Percentiles rank a stretch among this genome's conserved stretches.
Conservation (phyloP, 208 protist genomes). For the Angomonas ambiguus region DNA sequence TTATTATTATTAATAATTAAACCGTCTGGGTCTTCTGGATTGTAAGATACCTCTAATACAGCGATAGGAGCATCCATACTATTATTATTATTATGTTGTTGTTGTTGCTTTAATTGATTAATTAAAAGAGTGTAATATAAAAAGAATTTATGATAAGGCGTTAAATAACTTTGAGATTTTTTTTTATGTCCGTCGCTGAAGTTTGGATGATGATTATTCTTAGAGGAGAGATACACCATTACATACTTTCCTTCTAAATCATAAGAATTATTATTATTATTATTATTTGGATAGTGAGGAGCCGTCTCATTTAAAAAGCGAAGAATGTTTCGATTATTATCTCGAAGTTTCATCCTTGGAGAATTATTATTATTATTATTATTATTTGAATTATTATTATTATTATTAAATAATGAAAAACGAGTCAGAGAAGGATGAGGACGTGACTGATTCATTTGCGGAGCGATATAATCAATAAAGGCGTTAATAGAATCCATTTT, state of each 20-base stretch:
- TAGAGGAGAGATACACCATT: background rate
- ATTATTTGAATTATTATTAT: too few species aligned
- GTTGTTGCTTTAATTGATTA: background rate
- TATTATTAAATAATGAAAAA: too few species aligned
- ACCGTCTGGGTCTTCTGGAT: too few species aligned
- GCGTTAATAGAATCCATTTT: constrained; percentile 1
- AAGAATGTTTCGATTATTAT: too few species aligned
- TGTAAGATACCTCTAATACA: background rate
- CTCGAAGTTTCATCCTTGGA: too few species aligned
- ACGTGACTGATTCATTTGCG: background rate
- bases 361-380: too few species aligned
- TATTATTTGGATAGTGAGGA: background rate
- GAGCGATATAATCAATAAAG: background rate
- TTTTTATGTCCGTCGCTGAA: background rate
- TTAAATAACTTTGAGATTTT: background rate
- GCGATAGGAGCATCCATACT: background rate
- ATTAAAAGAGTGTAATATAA: background rate
- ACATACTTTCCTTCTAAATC: background rate
- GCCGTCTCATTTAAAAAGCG: too few species aligned
- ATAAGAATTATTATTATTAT: background rate
- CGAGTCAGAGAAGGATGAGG: background rate
- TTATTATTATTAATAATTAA: too few species aligned
- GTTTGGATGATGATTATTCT: background rate
- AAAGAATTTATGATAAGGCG: background rate
- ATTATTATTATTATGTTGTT: background rate